Conservation (phyloP, 148 eudicot species). For the Chenopodium quinoa region DNA sequence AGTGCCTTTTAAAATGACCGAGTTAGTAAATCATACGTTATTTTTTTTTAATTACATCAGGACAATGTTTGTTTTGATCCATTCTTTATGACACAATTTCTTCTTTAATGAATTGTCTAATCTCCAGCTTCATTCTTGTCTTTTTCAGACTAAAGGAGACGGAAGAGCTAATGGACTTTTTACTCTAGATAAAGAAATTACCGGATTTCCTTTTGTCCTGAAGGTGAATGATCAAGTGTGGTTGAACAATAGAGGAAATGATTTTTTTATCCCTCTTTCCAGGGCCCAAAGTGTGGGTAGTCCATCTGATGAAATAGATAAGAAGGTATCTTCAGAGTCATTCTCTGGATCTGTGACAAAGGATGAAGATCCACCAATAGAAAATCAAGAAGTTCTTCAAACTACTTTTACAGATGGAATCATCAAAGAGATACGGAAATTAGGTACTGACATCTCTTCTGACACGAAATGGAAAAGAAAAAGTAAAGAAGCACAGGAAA, state of each 20-base stretch:
- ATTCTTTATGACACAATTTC: neutral
- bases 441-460: constrained; percentile 73
- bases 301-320: constrained; percentile 28
- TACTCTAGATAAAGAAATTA: constrained; percentile 45
- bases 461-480: constrained; percentile 60
- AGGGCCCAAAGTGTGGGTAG: constrained; percentile 19
- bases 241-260: constrained; percentile 77
- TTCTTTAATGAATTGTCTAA: neutral
- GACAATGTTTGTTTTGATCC: neutral
- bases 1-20: neutral
- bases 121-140: neutral
- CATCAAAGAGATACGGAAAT: constrained; percentile 64
- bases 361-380: constrained; percentile 22
- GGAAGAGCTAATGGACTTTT: constrained; percentile 61
- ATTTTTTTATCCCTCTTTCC: constrained; percentile 67
- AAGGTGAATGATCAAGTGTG: constrained; percentile 68
- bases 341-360: constrained; percentile 21
- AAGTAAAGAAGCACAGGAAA: constrained; percentile 73
- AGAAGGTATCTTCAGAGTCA: constrained; percentile 8
- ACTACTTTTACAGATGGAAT: constrained; percentile 58
- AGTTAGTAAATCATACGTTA: neutral
- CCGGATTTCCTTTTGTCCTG: constrained; percentile 74
- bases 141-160: constrained; percentile 62
- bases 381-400: constrained; percentile 42
- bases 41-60: neutral